phyloP scores from a whole-genome alignment of 75 land plant genomes.

The Cupressus sempervirens region DNA sequence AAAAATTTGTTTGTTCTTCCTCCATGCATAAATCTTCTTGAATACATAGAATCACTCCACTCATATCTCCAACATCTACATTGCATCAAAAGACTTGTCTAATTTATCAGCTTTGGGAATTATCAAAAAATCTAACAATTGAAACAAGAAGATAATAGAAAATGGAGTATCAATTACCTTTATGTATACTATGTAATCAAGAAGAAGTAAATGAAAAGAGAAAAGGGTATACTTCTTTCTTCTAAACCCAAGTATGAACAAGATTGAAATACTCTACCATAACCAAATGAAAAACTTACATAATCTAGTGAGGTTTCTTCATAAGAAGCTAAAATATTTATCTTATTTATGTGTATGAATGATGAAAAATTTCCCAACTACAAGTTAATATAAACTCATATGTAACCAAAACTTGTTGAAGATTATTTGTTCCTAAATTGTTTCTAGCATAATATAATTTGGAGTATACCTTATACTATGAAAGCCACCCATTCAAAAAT shows the following conservation, averaged over 20 bases:
- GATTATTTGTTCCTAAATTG: no score
- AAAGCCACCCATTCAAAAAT: no score
- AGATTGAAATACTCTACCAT: background rate
- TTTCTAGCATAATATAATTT: no score
- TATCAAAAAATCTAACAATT: background rate
- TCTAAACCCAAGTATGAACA: background rate
- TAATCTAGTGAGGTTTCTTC: background rate
- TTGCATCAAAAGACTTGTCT: background rate
- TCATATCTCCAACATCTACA: conserved; percentile 77
- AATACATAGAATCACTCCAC: conserved; percentile 68
- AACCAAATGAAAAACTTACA: background rate
- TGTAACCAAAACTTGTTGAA: no score
- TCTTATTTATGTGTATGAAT: no score
- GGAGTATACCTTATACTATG: no score
- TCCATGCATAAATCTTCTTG: conserved; percentile 58
- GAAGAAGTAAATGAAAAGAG: background rate
- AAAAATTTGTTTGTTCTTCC: conserved; percentile 65
- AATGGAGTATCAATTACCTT: no score
- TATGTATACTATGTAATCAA: background rate
- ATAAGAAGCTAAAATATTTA: background rate
- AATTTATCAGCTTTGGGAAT: background rate
- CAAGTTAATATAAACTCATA: no score
- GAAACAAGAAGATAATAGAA: background rate
- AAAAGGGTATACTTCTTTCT: no score
- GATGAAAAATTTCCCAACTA: no score